Evolutionary conservation across 2,329 filamentous ascomycete genomes (phyloP).

Genomic region (Lanzia echinophila): DNA sequence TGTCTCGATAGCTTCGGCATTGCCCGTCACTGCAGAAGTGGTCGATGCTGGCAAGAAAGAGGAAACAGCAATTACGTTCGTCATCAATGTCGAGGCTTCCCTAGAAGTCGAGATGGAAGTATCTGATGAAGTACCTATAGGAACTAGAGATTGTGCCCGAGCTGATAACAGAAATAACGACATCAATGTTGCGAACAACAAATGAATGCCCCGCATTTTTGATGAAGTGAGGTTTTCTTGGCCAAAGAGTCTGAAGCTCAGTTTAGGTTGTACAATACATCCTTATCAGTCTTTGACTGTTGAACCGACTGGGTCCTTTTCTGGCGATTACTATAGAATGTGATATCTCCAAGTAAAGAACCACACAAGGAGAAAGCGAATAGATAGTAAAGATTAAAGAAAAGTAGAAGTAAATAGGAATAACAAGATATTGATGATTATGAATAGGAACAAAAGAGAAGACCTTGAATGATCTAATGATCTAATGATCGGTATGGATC

Average conservation of each 20-base stretch:
- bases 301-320: conserved; percentile 8
- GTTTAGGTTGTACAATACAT: conserved; percentile 7
- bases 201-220: conserved; percentile 11
- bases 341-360: conserved; percentile 22
- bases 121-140: conserved; percentile 1
- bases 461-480: conserved; percentile 46
- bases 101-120: neutral
- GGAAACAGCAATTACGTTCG: conserved; percentile 15
- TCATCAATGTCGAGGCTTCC: conserved; percentile 6
- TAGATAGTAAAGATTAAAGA: conserved; percentile 32
- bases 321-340: conserved; percentile 3
- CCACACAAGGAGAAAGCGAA: conserved; percentile 29
- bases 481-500: conserved; percentile 4
- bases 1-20: conserved; percentile 4
- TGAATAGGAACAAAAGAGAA: conserved; percentile 33
- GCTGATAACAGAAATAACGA: conserved; percentile 5
- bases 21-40: neutral
- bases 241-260: conserved; percentile 1
- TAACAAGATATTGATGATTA: neutral
- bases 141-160: conserved; percentile 5
- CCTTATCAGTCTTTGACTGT: conserved; percentile 1
- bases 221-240: conserved; percentile 10
- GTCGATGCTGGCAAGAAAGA: conserved; percentile 12
- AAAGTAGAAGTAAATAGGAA: neutral
- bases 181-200: conserved; percentile 10